Base-by-base conservation (phyloP, 1,139 yeast species). In the Blastobotrys capitulatus region DNA sequence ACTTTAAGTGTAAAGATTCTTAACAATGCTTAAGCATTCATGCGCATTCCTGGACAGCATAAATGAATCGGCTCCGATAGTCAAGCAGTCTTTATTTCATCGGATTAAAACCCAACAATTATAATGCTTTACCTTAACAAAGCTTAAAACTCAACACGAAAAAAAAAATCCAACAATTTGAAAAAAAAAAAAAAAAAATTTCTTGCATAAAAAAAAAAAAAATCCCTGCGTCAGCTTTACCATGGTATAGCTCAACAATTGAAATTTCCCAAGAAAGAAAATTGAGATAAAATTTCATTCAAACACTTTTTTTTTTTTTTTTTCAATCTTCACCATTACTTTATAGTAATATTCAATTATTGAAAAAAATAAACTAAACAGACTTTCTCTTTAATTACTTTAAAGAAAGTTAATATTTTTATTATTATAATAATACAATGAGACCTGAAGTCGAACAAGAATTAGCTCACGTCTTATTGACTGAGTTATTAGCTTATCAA, bases 371-470 rank as follows among this genome's bases (percentile, higher is more conserved):
- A n/a, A n/a, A n/a, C n/a, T n/a, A n/a, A n/a, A n/a, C n/a, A n/a
- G n/a, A n/a, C n/a, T n/a, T n/a, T n/a, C n/a, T n/a, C n/a, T n/a
- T n/a, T n/a, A n/a, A n/a, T n/a, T n/a, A n/a, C 20, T 37, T 34
- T 34, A 7, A 16, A 10, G 7, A 34, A 34, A 8, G n/a, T 12
- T 13, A 19, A 18, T 13, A 15, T 25, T 13, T 19, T 38, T 22
- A 13, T 38, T 38, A 9, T 38, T 38, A 6, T 19, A 38, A 10
- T 13, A 22, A 16, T 16, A 34, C 16, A 50, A 92, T 92, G 97
- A 88, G 88, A 72, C 96, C 98, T 59, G 97, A 92, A 78, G 84
- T 89, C 58, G 95, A 92, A 77, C 98, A 92, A 76, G 97, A 92
- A 70, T 80, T 92, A 61, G 95, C 98, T 58, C 97, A 92, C 69